A percentile compares a stretch with the other conserved stretches of the same genome.
Evolutionary conservation across 305 asterid species (phyloP).

Genomic region (Striga hermonthica): DNA sequence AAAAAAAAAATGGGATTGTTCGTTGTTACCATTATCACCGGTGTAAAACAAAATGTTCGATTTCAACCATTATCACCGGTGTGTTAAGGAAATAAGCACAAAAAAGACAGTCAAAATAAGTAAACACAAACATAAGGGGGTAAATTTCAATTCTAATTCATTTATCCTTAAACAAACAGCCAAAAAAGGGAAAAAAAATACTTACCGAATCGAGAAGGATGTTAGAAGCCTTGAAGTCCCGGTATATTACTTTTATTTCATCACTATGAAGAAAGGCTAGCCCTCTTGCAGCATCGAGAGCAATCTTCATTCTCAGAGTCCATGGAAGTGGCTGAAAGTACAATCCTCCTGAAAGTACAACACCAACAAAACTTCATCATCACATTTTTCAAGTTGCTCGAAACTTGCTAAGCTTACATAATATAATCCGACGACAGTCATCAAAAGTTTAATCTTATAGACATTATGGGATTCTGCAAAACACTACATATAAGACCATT

Average conservation of each 20-base stretch:
- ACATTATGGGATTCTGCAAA: neutral
- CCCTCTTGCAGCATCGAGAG: conserved; percentile 89
- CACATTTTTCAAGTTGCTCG: conserved; percentile 7
- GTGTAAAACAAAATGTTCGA: no score
- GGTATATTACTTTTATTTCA: conserved; percentile 69
- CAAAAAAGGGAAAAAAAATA: neutral
- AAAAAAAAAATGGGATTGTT: no score
- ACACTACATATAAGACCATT: neutral
- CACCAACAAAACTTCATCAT: conserved; percentile 1
- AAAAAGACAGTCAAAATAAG: neutral
- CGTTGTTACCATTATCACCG: no score
- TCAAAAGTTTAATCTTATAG: no score
- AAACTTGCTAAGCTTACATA: no score
- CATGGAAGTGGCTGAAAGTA: conserved; percentile 76
- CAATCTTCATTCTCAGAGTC: conserved; percentile 75
- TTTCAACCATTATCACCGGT: no score
- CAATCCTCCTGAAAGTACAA: conserved; percentile 56
- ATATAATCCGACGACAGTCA: no score
- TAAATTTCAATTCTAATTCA: no score
- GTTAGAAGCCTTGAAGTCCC: conserved; percentile 90
- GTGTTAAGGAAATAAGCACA: conserved; percentile 5
- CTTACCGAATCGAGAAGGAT: conserved; percentile 81
- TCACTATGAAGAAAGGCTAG: conserved; percentile 93
- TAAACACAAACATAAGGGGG: no score
- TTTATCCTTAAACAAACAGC: no score